These are phyloP conservation scores for Emericellopsis terricola DNA, from an alignment of 495 filamentous ascomycete species.

Conservation along the genomic window DNA sequence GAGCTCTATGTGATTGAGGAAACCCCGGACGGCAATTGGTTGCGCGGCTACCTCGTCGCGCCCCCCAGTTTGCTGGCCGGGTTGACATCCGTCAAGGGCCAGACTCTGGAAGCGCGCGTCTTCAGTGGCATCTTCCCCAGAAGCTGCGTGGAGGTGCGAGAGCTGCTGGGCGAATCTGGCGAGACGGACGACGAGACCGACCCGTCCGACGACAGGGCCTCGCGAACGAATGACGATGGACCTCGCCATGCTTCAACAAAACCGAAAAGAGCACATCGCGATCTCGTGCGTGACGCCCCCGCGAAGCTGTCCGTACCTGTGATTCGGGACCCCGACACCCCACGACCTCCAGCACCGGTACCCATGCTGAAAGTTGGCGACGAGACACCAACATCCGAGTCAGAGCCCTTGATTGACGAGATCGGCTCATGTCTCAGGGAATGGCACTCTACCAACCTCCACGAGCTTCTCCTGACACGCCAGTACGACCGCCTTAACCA, in stretches of 20 bases:
- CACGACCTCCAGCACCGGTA: conserved; percentile 77
- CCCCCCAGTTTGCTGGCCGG: conserved; percentile 86
- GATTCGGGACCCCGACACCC: conserved; percentile 37
- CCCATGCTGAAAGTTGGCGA: conserved; percentile 96
- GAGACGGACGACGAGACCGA: conserved; percentile 12
- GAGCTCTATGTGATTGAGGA: conserved; percentile 98
- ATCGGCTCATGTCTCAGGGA: conserved; percentile 91
- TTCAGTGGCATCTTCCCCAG: conserved; percentile 94
- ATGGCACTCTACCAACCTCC: conserved; percentile 95
- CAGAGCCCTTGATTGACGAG: conserved; percentile 90
- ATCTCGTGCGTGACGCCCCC: conserved; percentile 11
- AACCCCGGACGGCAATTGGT: conserved; percentile 72
- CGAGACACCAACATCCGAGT: conserved; percentile 72
- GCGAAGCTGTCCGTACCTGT: conserved; percentile 18
- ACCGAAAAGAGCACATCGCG: conserved; percentile 2
- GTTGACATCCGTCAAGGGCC: conserved; percentile 77
- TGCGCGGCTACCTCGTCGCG: conserved; percentile 84
- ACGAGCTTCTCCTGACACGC: conserved; percentile 71
- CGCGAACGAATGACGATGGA: conserved; percentile 4
- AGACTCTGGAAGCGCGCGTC: conserved; percentile 84
- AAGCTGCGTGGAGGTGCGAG: conserved; percentile 69
- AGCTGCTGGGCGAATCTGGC: conserved; percentile 47
- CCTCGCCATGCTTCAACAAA: no score
- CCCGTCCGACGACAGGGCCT: conserved; percentile 7
- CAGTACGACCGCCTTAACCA: conserved; percentile 69